phyloP scores from a whole-genome alignment of 2,329 filamentous ascomycete genomes.

The Neodidymelliopsis sp. region DNA sequence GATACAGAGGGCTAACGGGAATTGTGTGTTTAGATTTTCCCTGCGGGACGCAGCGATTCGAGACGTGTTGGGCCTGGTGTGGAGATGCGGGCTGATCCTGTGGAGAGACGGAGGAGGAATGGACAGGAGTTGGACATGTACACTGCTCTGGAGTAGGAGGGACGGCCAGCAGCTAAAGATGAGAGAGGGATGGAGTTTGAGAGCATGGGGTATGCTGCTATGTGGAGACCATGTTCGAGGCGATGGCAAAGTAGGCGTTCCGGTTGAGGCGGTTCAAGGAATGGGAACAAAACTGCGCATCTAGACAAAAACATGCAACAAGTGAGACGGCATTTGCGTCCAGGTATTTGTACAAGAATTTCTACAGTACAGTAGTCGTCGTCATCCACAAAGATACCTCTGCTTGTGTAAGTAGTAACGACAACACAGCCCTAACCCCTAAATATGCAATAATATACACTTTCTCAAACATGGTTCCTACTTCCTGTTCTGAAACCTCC shows the following conservation, averaged over 20 bases:
- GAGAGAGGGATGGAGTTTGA: background rate
- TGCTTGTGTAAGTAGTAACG: no score
- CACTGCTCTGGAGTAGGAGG: slow-evolving; percentile 70
- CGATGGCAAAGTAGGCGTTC: no score
- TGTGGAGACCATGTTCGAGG: no score
- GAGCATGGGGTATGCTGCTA: no score
- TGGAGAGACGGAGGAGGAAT: slow-evolving; percentile 61
- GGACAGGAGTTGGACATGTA: slow-evolving; percentile 68
- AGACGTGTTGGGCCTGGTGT: slow-evolving; percentile 81
- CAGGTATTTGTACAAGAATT: slow-evolving; percentile 25
- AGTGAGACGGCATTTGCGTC: slow-evolving; percentile 22
- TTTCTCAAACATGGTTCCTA: slow-evolving; percentile 15
- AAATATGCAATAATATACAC: slow-evolving; percentile 34
- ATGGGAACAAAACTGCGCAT: background rate
- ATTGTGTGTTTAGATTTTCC: slow-evolving; percentile 59
- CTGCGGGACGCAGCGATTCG: slow-evolving; percentile 63
- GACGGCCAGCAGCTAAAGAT: background rate
- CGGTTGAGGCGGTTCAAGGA: background rate
- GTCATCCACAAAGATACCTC: slow-evolving; percentile 24
- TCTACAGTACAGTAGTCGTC: slow-evolving; percentile 17
- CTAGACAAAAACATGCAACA: slow-evolving; percentile 2
- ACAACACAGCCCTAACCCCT: no score
- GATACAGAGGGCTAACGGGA: background rate
- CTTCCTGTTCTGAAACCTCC: slow-evolving; percentile 40
- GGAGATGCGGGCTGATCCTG: slow-evolving; percentile 74